These are phyloP conservation scores for Umbelopsis sp. DNA, from an alignment of 192 early-diverging fungal genomes.

Conservation along the genomic window DNA sequence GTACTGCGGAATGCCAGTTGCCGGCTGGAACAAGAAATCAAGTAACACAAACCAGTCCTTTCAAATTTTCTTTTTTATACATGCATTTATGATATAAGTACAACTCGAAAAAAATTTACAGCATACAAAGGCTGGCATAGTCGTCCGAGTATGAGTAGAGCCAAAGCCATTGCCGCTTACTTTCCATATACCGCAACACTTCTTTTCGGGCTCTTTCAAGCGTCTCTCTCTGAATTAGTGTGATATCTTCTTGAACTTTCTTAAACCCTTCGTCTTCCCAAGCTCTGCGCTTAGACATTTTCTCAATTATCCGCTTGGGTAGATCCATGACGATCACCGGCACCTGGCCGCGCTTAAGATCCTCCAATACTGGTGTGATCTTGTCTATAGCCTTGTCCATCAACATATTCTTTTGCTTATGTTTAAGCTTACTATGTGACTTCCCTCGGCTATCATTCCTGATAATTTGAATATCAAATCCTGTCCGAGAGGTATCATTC, in stretches of 20 bases:
- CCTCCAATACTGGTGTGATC: conserved; percentile 58
- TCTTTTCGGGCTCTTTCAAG: conserved; percentile 35
- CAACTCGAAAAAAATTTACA: conserved; percentile 27
- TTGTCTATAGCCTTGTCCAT: conserved; percentile 62
- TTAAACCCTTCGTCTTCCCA: conserved; percentile 67
- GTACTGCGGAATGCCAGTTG: not conserved
- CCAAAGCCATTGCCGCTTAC: conserved; percentile 62
- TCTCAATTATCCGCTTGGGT: conserved; percentile 57
- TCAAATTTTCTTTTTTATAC: too few species aligned
- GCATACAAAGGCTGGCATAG: conserved; percentile 59
- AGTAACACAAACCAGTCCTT: too few species aligned
- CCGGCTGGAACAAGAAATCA: too few species aligned
- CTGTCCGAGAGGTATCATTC: conserved; percentile 29
- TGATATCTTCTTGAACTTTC: conserved; percentile 49
- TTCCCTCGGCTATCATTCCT: conserved; percentile 43
- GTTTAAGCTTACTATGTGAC: conserved; percentile 56
- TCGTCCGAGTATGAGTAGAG: conserved; percentile 73
- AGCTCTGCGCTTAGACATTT: conserved; percentile 60
- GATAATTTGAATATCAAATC: conserved; percentile 53
- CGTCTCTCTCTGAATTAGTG: conserved; percentile 35
- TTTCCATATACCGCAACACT: conserved; percentile 31
- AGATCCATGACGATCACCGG: conserved; percentile 70
- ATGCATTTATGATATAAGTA: not conserved
- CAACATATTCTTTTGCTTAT: conserved; percentile 57
- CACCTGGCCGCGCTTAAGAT: conserved; percentile 46